Conservation (phyloP, 768 basidiomycete species). For the Agrocybe praecox region DNA sequence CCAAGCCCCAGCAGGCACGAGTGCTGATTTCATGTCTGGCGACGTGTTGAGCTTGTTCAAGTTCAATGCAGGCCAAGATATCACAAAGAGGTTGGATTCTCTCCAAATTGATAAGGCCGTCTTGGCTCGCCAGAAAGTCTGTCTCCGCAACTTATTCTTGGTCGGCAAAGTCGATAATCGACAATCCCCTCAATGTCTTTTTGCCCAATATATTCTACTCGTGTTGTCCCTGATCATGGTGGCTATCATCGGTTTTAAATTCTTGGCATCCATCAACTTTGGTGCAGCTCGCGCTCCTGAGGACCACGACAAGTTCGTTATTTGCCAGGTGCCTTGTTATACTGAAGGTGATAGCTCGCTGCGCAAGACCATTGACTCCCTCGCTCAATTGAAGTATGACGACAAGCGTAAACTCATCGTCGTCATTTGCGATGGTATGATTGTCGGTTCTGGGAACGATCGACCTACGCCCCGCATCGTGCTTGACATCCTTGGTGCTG, state of each 20-base stretch:
- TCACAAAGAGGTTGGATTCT: slow-evolving; percentile 72
- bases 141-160: slow-evolving; percentile 91
- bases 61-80: slow-evolving; percentile 71
- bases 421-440: slow-evolving; percentile 97
- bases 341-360: slow-evolving; percentile 92
- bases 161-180: slow-evolving; percentile 93
- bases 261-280: slow-evolving; percentile 89
- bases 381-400: slow-evolving; percentile 94
- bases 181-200: slow-evolving; percentile 88
- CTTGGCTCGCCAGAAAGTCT: slow-evolving; percentile 77
- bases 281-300: slow-evolving; percentile 80
- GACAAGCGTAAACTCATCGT: slow-evolving; percentile 96
- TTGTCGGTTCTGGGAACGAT: slow-evolving; percentile 96
- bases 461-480: slow-evolving; percentile 95
- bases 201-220: slow-evolving; percentile 90
- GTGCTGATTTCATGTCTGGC: slow-evolving; percentile 73
- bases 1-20: slow-evolving; percentile 38
- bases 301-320: slow-evolving; percentile 96
- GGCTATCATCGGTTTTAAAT: slow-evolving; percentile 94
- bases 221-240: slow-evolving; percentile 92
- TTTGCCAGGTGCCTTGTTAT: slow-evolving; percentile 98
- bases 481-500: slow-evolving; percentile 93
- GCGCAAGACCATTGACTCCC: slow-evolving; percentile 87
- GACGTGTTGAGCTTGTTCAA: slow-evolving; percentile 76
- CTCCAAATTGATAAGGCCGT: slow-evolving; percentile 62